Conservation (phyloP, 768 basidiomycete genomes). For the Tricholoma saponaceum region DNA sequence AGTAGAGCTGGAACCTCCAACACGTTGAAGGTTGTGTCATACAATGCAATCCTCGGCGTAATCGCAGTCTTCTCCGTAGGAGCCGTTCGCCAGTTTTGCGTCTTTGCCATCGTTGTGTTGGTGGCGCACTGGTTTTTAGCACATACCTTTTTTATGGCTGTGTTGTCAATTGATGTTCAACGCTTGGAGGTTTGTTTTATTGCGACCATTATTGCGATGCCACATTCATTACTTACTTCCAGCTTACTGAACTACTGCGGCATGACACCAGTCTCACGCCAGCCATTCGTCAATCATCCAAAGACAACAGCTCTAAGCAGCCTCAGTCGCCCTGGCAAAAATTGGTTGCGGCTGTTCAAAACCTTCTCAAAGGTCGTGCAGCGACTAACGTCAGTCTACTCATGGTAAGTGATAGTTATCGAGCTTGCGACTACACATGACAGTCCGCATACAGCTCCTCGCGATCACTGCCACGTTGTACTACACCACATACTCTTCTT, state of each 20-base stretch:
- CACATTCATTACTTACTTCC: slow-evolving; percentile 9
- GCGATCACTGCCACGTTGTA: slow-evolving; percentile 75
- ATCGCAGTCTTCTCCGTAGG: slow-evolving; percentile 73
- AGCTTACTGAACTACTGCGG: slow-evolving; percentile 84
- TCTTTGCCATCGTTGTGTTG: slow-evolving; percentile 90
- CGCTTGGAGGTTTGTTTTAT: slow-evolving; percentile 66
- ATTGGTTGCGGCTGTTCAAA: slow-evolving; percentile 35
- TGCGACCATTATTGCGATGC: neutral
- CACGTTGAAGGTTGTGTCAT: slow-evolving; percentile 86
- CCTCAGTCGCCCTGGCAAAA: slow-evolving; percentile 42
- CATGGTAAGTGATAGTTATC: slow-evolving; percentile 43
- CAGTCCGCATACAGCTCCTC: slow-evolving; percentile 53
- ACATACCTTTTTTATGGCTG: slow-evolving; percentile 93
- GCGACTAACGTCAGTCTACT: slow-evolving; percentile 78
- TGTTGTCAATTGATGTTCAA: slow-evolving; percentile 93
- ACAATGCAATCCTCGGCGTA: slow-evolving; percentile 74
- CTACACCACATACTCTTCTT: slow-evolving; percentile 58
- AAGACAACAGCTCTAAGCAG: slow-evolving; percentile 30
- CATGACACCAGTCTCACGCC: slow-evolving; percentile 62
- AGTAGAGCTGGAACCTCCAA: slow-evolving; percentile 87
- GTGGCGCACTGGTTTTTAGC: slow-evolving; percentile 98
- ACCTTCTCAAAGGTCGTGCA: slow-evolving; percentile 60
- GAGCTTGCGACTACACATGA: slow-evolving; percentile 9
- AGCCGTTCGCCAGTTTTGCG: slow-evolving; percentile 88
- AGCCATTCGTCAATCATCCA: slow-evolving; percentile 24